These are phyloP conservation scores for Grosmannia penicillata DNA, from an alignment of 2,329 filamentous ascomycete species.

Conservation along the genomic window DNA sequence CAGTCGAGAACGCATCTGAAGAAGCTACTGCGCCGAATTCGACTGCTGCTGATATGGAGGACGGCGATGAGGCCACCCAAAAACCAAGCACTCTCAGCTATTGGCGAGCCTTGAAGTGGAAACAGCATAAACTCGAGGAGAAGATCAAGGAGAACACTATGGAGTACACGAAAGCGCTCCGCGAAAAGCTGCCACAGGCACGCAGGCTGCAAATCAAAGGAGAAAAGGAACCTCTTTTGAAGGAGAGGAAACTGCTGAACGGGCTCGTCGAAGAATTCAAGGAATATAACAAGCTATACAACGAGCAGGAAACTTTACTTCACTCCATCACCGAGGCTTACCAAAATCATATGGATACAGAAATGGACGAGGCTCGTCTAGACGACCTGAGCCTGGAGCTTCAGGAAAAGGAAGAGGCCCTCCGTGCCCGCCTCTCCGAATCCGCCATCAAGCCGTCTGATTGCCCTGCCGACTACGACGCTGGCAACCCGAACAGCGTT, in stretches of 20 bases:
- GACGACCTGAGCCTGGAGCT: constrained; percentile 32
- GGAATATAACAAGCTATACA: constrained; percentile 25
- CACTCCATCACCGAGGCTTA: constrained; percentile 34
- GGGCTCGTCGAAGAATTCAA: constrained; percentile 25
- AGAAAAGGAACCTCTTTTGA: constrained; percentile 31
- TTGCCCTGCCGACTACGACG: constrained; percentile 9
- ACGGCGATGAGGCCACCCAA: constrained; percentile 4
- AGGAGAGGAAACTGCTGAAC: constrained; percentile 29
- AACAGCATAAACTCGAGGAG: constrained; percentile 23
- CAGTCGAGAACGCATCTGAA: too few relatives aligned
- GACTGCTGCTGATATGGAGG: too few relatives aligned
- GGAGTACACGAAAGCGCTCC: constrained; percentile 31
- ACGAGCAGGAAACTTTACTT: constrained; percentile 29
- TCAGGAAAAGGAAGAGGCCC: constrained; percentile 24
- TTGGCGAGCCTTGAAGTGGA: constrained; percentile 12
- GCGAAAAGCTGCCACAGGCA: constrained; percentile 28
- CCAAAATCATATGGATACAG: constrained; percentile 32
- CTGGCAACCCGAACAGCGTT: constrained; percentile 14
- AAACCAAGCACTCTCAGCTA: constrained; percentile 5
- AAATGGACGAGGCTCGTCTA: constrained; percentile 33
- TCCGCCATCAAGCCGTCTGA: constrained; percentile 24
- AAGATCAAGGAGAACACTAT: constrained; percentile 31
- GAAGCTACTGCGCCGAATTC: too few relatives aligned
- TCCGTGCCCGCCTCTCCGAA: constrained; percentile 26
- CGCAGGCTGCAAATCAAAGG: constrained; percentile 31